A percentile compares a stretch with the other conserved stretches of the same genome.
Evolutionary conservation across 2,329 filamentous ascomycete genomes (phyloP).

Genomic region (Piedraia hortae): DNA sequence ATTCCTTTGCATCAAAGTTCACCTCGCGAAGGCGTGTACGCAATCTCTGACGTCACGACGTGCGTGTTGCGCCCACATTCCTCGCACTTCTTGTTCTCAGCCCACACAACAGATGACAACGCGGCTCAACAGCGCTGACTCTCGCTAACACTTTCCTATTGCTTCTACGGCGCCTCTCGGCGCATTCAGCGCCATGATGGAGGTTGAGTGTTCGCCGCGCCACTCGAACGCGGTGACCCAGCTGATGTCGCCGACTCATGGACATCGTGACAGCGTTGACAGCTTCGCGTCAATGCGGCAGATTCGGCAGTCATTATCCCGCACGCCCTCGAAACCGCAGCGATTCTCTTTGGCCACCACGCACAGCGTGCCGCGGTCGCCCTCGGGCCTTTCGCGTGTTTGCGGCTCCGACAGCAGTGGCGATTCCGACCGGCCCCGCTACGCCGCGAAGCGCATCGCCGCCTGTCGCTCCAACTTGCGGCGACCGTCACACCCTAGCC

Average conservation of each 20-base stretch:
- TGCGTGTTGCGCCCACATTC: slow-evolving; percentile 1
- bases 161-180: not conserved
- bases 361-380: slow-evolving; percentile 13
- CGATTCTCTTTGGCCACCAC: slow-evolving; percentile 35
- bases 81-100: not conserved
- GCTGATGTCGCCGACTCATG: slow-evolving; percentile 49
- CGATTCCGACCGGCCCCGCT: slow-evolving; percentile 17
- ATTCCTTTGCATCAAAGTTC: too few relatives aligned
- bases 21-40: not conserved
- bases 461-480: slow-evolving; percentile 22
- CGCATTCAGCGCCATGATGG: slow-evolving; percentile 13
- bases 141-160: not conserved
- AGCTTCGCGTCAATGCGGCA: slow-evolving; percentile 57
- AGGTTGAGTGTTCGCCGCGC: slow-evolving; percentile 23
- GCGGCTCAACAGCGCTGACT: not conserved
- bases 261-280: slow-evolving; percentile 33
- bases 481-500: slow-evolving; percentile 53
- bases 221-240: slow-evolving; percentile 49
- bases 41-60: not conserved
- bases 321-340: slow-evolving; percentile 64
- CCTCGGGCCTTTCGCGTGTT: slow-evolving; percentile 18
- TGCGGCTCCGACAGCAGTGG: slow-evolving; percentile 15
- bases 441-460: slow-evolving; percentile 9
- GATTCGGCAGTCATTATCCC: slow-evolving; percentile 62
- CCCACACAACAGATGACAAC: not conserved